These are phyloP conservation scores for Discostella stelligera DNA, from an alignment of 352 stramenopile genomes.

Conservation along the genomic window DNA sequence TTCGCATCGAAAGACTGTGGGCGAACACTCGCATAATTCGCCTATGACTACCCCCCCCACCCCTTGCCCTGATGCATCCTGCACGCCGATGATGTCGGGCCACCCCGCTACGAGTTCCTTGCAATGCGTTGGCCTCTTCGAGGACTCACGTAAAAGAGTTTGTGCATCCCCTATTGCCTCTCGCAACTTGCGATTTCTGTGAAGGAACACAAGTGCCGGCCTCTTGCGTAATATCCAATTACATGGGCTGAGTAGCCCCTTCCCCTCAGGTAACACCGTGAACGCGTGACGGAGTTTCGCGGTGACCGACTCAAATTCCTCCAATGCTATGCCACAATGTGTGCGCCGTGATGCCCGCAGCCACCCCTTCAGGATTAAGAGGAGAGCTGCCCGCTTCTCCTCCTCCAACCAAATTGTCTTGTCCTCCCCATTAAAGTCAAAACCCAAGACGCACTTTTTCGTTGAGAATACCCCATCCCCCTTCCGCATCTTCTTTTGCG, in stretches of 20 bases:
- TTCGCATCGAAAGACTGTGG: constrained; percentile 17
- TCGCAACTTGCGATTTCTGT: background rate
- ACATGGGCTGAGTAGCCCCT: background rate
- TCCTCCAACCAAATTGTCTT: constrained; percentile 12
- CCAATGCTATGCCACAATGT: background rate
- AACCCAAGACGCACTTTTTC: background rate
- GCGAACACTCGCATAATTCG: background rate
- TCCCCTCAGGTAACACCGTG: background rate
- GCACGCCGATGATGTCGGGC: constrained; percentile 8
- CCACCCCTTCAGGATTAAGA: background rate
- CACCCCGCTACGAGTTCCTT: background rate
- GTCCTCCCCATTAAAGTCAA: constrained; percentile 1
- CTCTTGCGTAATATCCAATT: background rate
- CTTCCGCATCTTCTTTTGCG: background rate
- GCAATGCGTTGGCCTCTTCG: constrained; percentile 2
- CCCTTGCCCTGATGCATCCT: constrained; percentile 7
- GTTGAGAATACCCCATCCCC: background rate
- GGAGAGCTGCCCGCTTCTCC: background rate
- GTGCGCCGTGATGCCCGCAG: background rate
- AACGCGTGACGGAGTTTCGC: background rate
- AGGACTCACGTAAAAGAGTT: background rate
- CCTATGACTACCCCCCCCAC: background rate
- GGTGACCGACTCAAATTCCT: background rate
- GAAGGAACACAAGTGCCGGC: background rate
- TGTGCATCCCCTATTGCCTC: background rate